These are phyloP conservation scores for Podaxis sp. DNA, from an alignment of 768 basidiomycete genomes.

Conservation along the genomic window DNA sequence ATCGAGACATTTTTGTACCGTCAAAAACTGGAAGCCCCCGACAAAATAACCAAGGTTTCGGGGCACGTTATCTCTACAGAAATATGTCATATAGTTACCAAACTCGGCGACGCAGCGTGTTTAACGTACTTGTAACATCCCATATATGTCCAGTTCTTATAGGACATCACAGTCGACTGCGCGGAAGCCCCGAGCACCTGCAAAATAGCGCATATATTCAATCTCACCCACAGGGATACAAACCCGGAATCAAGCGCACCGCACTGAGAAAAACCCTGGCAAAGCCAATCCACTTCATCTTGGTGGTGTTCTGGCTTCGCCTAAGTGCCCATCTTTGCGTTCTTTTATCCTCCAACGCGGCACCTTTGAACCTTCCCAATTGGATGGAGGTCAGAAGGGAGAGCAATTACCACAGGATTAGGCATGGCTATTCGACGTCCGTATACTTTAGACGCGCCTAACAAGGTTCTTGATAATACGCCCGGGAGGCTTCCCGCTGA, in stretches of 20 bases:
- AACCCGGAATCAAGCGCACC: background rate
- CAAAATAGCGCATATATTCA: background rate
- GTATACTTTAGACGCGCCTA: background rate
- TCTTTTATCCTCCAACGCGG: background rate
- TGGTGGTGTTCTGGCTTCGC: background rate
- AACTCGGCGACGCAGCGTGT: background rate
- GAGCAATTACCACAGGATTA: background rate
- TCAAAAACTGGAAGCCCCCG: conserved; percentile 16
- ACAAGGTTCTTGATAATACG: too few species aligned
- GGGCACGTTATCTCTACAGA: conserved; percentile 12
- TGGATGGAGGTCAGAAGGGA: background rate
- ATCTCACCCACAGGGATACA: background rate
- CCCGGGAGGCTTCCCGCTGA: too few species aligned
- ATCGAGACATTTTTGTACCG: conserved; percentile 22
- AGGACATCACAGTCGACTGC: background rate
- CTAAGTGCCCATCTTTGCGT: background rate
- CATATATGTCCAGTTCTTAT: background rate
- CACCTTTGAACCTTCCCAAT: background rate
- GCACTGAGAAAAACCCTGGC: background rate
- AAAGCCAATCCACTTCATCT: background rate
- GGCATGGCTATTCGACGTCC: background rate
- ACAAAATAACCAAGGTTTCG: conserved; percentile 17
- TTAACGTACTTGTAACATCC: background rate
- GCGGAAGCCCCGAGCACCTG: background rate
- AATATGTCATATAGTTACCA: background rate